Evolutionary conservation across 179 eudicot genomes (phyloP), one percentile per base, ranked within the genome.

Genomic region (Beta macrorhiza): DNA sequence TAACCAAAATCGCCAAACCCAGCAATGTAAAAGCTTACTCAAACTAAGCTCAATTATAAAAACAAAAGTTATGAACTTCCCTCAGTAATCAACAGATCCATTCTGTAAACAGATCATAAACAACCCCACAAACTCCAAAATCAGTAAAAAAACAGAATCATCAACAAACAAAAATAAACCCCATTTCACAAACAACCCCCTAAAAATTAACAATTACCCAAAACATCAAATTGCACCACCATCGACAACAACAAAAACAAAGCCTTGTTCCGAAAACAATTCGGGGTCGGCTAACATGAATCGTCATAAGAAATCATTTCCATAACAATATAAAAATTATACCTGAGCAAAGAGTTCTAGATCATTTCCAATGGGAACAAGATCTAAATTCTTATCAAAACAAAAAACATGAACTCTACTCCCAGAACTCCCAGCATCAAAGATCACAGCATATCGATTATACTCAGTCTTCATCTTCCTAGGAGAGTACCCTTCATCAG

Each of bases 361-460:
- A 59, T 92, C 93, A 19, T 85, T 75, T 25, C 98, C 98, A 85
- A 95, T 93, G 47, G 90, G 96, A 55, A 94, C 91, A 73, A 94
- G 98, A 90, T 94, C 91, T 78, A 94, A 83, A 73, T 89, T 83
- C 62, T 82, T 19, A 75, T 94, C 92, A 67, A 94, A 94, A 84
- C 97, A 88, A 83, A 93, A 94, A 7, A 94, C 98, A 79, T 94
- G 98, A 16, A 94, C 98, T 69, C 98, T 83, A 82, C 97, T 94
- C 19, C 98, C 98, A 25, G 96, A 91, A 77, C 98, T 94, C 2
- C 98, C 98, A 7, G 98, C 98, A 82, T 95, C 98, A 78, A 95
- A 95, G 67, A 95, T 88, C 72, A 95, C 98, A 10, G 97, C 98
- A 62, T 89, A 95, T 1, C 87, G 59, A 74, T 84, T 81, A 55